Evolutionary conservation across 2,329 filamentous ascomycete species (phyloP), one percentile per base, ranked within the genome.

Genomic region (Didymella segeticola): DNA sequence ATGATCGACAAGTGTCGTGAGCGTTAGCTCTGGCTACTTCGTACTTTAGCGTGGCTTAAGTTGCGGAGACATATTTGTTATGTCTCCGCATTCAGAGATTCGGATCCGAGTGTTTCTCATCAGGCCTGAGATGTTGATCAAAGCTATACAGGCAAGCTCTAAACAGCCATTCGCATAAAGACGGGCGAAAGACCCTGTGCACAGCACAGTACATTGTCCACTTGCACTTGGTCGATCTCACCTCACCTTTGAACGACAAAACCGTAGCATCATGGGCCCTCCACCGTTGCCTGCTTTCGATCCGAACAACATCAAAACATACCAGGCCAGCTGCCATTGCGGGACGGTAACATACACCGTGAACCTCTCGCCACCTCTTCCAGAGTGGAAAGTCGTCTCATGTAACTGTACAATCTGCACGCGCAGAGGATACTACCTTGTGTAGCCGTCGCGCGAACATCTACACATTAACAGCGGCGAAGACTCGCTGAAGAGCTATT

Each of bases 361-460:
- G 23, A 78, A 75, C 17, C 74, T 84, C 37, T 79, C 78, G 25
- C 80, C 81, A 20, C 77, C 80, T 22, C 72, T 84, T 23, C 72
- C 77, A 4, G 69, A 79, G 58, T 73, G 79, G 57, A 69, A 75
- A 53, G 75, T 82, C 4, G 39, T 79, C n/a, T 64, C 77, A 17
- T 85, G 82, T 74, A 82, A 79, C 64, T 84, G 82, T 64, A 83
- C 80, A n/a, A 78, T 80, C 41, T 85, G 81, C 62, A 68, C 71
- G 5, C 75, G 80, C 11, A 75, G 78, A 23, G 82, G 80, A 0
- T 83, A 84, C 57, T 69, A 83, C 27, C 75, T 84, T 26, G 75
- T 83, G 22, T 72, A 71, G 45, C 67, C 70, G 2, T 53, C 57
- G 20, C 61, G 63, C 30, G 47, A 59, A 27, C 47, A 68, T 23